A percentile compares a stretch with the other conserved stretches of the same genome.
These are phyloP conservation scores for Grosmannia huntii DNA, from an alignment of 2,329 filamentous ascomycete genomes.

Conservation along the genomic window DNA sequence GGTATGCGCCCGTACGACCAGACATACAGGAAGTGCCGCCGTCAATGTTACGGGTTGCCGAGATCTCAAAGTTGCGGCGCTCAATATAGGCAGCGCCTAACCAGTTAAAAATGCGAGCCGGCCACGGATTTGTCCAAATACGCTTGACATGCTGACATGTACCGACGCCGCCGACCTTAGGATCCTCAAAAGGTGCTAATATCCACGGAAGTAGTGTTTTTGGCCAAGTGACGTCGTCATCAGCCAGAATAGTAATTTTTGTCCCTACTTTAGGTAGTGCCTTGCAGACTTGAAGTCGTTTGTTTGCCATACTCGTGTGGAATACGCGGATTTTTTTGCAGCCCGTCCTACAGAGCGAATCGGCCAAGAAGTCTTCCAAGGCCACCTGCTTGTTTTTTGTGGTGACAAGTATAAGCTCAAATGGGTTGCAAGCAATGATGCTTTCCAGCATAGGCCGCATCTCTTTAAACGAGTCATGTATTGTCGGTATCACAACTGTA, in stretches of 20 bases:
- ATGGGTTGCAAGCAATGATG: constrained; percentile 57
- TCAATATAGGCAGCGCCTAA: constrained; percentile 86
- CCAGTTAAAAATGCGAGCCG: constrained; percentile 67
- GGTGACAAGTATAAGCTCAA: constrained; percentile 72
- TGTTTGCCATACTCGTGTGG: constrained; percentile 78
- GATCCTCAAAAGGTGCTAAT: constrained; percentile 79
- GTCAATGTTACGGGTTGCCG: constrained; percentile 87
- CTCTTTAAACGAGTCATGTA: constrained; percentile 76
- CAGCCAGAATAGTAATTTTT: constrained; percentile 78
- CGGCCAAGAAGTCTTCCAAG: constrained; percentile 53
- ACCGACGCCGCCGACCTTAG: constrained; percentile 74
- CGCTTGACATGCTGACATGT: constrained; percentile 80
- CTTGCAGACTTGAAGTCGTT: constrained; percentile 84
- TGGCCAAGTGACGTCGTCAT: constrained; percentile 93
- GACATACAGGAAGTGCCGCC: constrained; percentile 96
- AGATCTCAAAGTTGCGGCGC: constrained; percentile 91
- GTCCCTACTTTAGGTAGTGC: constrained; percentile 79
- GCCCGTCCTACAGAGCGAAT: constrained; percentile 32
- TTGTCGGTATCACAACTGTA: constrained; percentile 86
- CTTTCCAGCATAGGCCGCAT: constrained; percentile 69
- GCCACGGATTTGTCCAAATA: constrained; percentile 44
- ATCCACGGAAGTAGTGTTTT: constrained; percentile 80
- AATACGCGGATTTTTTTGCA: constrained; percentile 58
- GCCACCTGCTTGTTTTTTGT: constrained; percentile 65
- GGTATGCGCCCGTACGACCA: constrained; percentile 84